Conservation (phyloP, 345 rosid species). For the Eutrema japonicum region DNA sequence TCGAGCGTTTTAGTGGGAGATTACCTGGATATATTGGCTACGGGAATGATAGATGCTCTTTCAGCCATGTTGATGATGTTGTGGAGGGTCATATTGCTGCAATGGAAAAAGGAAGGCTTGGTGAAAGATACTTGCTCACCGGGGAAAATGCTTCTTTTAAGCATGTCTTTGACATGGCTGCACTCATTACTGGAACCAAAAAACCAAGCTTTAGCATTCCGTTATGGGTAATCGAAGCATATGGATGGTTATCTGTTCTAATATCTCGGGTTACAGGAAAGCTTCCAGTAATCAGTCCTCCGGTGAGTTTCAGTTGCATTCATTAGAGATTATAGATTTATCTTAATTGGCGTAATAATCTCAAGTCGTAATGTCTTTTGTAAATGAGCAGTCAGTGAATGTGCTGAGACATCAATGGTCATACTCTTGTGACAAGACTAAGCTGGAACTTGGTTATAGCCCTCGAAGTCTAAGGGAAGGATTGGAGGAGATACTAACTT, state of each 20-base stretch:
- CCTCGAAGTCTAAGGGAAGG: constrained; percentile 86
- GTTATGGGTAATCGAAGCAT: constrained; percentile 59
- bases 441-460: constrained; percentile 69
- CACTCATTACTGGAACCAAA: constrained; percentile 62
- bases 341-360: not conserved
- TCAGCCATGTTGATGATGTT: constrained; percentile 83
- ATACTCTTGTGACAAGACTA: constrained; percentile 86
- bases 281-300: constrained; percentile 86
- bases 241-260: constrained; percentile 74
- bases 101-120: constrained; percentile 64
- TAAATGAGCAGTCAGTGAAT: constrained; percentile 61
- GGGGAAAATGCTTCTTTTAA: constrained; percentile 86
- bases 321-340: not conserved
- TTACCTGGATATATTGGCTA: constrained; percentile 84
- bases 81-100: constrained; percentile 83
- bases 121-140: constrained; percentile 82
- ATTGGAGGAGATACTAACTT: constrained; percentile 71
- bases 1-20: constrained; percentile 81
- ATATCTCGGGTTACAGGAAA: constrained; percentile 72
- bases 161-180: constrained; percentile 76
- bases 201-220: constrained; percentile 72
- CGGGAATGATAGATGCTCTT: constrained; percentile 75
- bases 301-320: constrained; percentile 56
- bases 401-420: constrained; percentile 88
- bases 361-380: not conserved